These are phyloP conservation scores for Eucalyptus grandis DNA, from an alignment of 345 rosid genomes.

Conservation along the genomic window DNA sequence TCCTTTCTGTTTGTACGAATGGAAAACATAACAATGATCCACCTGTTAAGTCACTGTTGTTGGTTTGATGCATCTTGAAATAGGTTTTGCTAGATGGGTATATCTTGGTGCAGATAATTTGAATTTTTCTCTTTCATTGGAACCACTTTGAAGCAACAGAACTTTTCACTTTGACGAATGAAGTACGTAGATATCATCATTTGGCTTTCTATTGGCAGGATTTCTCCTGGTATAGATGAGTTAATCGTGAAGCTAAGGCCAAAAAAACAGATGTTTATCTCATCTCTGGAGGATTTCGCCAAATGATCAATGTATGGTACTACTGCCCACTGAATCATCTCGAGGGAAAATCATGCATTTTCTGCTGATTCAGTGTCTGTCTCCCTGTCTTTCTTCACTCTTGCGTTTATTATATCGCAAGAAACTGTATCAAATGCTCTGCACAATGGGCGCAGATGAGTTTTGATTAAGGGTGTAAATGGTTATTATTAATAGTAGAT, in stretches of 20 bases:
- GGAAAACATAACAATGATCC: background rate
- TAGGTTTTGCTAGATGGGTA: background rate
- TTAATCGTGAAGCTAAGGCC: conserved; percentile 66
- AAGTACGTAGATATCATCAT: background rate
- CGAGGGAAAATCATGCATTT: background rate
- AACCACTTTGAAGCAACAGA: background rate
- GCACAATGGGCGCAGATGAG: background rate
- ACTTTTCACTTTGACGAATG: background rate
- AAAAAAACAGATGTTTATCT: conserved; percentile 50
- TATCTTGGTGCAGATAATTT: background rate
- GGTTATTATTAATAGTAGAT: background rate
- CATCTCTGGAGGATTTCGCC: conserved; percentile 94
- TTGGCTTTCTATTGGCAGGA: conserved; percentile 14
- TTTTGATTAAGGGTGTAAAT: background rate
- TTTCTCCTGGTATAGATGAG: conserved; percentile 79
- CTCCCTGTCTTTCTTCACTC: background rate
- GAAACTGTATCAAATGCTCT: background rate
- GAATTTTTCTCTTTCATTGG: background rate
- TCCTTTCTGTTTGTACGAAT: background rate
- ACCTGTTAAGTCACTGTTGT: background rate
- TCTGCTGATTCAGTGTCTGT: background rate
- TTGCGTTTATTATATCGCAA: background rate
- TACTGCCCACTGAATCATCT: background rate
- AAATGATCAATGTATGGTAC: conserved; percentile 80
- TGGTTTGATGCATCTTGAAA: background rate